Conservation (phyloP, 1,284 basidiomycete genomes). For the Cystobasidium pallidum region DNA sequence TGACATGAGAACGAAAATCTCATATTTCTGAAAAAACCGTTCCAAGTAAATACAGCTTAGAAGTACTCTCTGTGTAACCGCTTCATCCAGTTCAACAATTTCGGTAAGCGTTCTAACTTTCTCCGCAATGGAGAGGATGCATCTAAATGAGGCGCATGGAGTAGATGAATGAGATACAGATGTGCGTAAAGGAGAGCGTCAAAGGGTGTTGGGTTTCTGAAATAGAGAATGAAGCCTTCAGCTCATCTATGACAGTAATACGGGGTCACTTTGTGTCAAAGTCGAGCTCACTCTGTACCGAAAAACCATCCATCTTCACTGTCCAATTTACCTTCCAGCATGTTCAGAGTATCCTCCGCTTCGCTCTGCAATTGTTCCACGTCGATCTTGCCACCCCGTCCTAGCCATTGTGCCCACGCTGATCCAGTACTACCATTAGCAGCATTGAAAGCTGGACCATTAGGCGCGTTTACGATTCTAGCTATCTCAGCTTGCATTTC, state of each 20-base stretch:
- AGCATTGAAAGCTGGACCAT: constrained; percentile 1
- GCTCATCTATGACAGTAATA: too few relatives aligned
- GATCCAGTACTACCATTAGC: not conserved
- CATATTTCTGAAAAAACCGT: too few relatives aligned
- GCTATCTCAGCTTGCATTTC: constrained; percentile 40
- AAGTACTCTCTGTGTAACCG: constrained; percentile 40
- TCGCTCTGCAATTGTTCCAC: constrained; percentile 34
- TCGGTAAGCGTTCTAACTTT: constrained; percentile 22
- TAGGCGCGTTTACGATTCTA: constrained; percentile 13
- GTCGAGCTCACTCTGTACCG: constrained; percentile 33
- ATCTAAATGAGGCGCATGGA: constrained; percentile 36
- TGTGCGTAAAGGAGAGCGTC: constrained; percentile 40
- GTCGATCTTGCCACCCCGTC: constrained; percentile 36
- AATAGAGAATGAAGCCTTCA: too few relatives aligned
- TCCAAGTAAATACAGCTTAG: not conserved
- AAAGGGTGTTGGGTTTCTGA: constrained; percentile 28
- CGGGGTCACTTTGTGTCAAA: not conserved
- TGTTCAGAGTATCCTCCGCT: constrained; percentile 27
- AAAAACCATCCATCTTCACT: constrained; percentile 40
- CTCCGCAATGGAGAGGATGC: constrained; percentile 19
- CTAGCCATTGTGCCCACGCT: constrained; percentile 18
- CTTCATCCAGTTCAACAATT: constrained; percentile 37
- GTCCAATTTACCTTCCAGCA: constrained; percentile 39
- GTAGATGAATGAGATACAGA: constrained; percentile 35
- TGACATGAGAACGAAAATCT: too few relatives aligned